Base-by-base conservation (phyloP, 805 yeast species). In the Ogataea angusta region DNA sequence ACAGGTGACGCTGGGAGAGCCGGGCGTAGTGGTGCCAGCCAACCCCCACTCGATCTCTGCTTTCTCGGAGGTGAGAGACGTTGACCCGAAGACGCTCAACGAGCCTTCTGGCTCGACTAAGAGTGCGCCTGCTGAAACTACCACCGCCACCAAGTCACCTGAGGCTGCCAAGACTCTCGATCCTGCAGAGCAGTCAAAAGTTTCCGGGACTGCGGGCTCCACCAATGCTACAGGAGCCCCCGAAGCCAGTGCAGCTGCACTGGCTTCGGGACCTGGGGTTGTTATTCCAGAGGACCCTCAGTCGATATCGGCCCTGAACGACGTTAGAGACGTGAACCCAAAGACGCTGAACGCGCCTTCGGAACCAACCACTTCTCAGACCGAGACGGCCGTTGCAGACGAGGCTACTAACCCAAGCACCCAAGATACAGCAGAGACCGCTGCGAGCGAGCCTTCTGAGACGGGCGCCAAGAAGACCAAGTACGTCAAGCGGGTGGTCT, bases 11-110 rank as follows among this genome's bases (percentile, higher is more conserved):
- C 49, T 69, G 26, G 85, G 87, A 36, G 90, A 84, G 55, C 88
- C 93, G 21, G 95, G 95, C 34, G 72, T 85, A 45, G 74, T 68
- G 27, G 59, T 84, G 50, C 91, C 91, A 34, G 54, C 66, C 30
- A 74, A 84, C 56, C 73, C 86, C 14, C 73, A 72, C 31, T 72
- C 77, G n/a, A 76, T 86, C 53, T 68, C 75, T 44, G 95, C 80
- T 35, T 83, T 88, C 56, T 62, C 65, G 34, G 74, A 78, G 50
- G 70, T 80, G 17, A 67, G 75, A 45, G 70, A 73, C 38, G 83
- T 76, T 22, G 77, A 78, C 52, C 77, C 82, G 21, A 67, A 75
- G 60, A 69, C 75, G 37, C 69, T 85, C 51, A 83, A 83, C 52
- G 76, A 62, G 36, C 65, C 63, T 34, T 3, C 10, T 19, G 21